phyloP scores from a whole-genome alignment of 768 basidiomycete species.

The Neoboletus subvelutipes region DNA sequence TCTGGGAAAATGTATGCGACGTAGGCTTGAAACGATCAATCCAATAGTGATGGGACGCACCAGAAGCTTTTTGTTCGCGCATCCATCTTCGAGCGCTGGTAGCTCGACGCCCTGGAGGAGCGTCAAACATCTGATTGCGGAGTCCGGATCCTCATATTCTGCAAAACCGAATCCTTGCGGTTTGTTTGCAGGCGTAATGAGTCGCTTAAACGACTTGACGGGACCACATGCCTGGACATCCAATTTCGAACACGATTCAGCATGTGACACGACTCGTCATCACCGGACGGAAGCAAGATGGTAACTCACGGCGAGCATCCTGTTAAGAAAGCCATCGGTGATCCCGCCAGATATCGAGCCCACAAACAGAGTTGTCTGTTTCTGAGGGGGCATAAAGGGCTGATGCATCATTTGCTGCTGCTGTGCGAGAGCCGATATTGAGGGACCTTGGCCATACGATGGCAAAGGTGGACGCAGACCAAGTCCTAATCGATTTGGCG shows the following conservation, averaged over 20 bases:
- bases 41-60: slow-evolving; percentile 48
- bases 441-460: slow-evolving; percentile 88
- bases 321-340: slow-evolving; percentile 76
- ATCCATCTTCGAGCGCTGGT: slow-evolving; percentile 59
- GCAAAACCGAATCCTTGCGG: slow-evolving; percentile 98
- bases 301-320: slow-evolving; percentile 71
- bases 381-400: slow-evolving; percentile 69
- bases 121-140: slow-evolving; percentile 73
- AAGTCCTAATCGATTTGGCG: slow-evolving; percentile 77
- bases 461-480: slow-evolving; percentile 86
- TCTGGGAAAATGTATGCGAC: slow-evolving; percentile 44
- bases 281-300: background rate
- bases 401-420: slow-evolving; percentile 66
- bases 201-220: slow-evolving; percentile 86
- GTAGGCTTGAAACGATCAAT: slow-evolving; percentile 37
- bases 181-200: slow-evolving; percentile 89
- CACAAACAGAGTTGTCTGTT: slow-evolving; percentile 79
- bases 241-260: background rate
- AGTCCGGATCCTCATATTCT: slow-evolving; percentile 91
- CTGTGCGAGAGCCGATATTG: slow-evolving; percentile 87
- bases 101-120: slow-evolving; percentile 64
- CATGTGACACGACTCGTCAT: background rate
- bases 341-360: slow-evolving; percentile 95
- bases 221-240: slow-evolving; percentile 81
- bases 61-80: slow-evolving; percentile 61